A percentile compares a stretch with the other conserved stretches of the same genome.
phyloP scores from a whole-genome alignment of 768 basidiomycete species.

The Mycena rosella region DNA sequence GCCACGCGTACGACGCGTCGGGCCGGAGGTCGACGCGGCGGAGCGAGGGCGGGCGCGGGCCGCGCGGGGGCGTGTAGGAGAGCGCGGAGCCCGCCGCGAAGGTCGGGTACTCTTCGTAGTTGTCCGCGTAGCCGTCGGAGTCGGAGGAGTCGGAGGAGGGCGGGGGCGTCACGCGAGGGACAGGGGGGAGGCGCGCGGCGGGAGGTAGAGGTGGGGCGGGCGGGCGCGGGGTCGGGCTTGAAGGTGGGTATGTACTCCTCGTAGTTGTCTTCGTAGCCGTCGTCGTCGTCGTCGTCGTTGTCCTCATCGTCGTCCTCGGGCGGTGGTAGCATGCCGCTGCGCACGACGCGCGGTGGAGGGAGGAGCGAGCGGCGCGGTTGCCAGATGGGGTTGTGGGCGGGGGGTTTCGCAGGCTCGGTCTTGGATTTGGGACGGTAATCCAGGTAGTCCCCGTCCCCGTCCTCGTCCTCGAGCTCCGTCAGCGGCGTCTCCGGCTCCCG shows the following conservation, averaged over 20 bases:
- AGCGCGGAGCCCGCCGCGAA: background rate
- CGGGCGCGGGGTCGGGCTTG: background rate
- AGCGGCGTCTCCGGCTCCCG: constrained; percentile 33
- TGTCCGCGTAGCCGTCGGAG: background rate
- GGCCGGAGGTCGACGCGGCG: constrained; percentile 18
- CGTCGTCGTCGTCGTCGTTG: background rate
- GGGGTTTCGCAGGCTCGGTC: background rate
- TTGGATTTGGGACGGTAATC: background rate
- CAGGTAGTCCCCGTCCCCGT: constrained; percentile 32
- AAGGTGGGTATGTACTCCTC: background rate
- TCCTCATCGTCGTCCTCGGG: background rate
- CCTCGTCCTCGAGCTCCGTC: constrained; percentile 32
- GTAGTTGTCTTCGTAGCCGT: background rate
- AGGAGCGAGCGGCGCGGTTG: background rate
- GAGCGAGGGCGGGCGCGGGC: background rate
- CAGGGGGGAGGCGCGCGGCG: background rate
- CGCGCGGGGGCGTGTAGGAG: background rate
- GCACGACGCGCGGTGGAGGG: background rate
- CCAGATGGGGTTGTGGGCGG: background rate
- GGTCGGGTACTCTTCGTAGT: background rate
- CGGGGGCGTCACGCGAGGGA: background rate
- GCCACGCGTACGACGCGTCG: constrained; percentile 32
- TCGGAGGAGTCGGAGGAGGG: background rate
- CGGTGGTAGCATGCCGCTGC: background rate
- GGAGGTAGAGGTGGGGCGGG: too few relatives aligned